phyloP scores from a whole-genome alignment of 164 flowering plant genomes.

The Taxillus chinensis region DNA sequence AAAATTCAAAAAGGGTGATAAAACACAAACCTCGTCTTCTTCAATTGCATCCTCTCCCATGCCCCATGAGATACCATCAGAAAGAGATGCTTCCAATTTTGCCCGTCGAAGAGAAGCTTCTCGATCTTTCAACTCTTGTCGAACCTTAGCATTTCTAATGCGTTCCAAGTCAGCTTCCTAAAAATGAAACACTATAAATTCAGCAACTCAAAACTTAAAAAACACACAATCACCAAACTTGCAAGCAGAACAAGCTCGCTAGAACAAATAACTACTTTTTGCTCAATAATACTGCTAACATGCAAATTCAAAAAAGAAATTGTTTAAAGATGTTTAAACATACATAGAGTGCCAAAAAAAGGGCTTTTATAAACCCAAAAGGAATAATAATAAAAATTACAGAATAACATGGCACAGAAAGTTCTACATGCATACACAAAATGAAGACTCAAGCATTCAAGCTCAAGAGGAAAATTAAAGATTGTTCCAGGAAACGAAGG shows the following conservation, averaged over 20 bases:
- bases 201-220: neutral
- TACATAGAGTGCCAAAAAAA: neutral
- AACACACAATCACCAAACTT: neutral
- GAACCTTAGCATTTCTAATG: conserved; percentile 39
- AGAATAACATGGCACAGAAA: no score
- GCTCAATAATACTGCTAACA: neutral
- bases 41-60: conserved; percentile 93
- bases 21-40: conserved; percentile 67
- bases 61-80: conserved; percentile 96
- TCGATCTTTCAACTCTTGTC: conserved; percentile 49
- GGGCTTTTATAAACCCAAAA: no score
- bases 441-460: no score
- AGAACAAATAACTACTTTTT: no score
- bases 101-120: conserved; percentile 92
- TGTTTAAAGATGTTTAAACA: neutral
- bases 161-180: conserved; percentile 62
- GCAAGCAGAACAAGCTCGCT: no score
- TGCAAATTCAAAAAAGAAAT: neutral
- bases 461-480: no score
- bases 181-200: conserved; percentile 4
- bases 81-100: conserved; percentile 59
- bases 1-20: neutral
- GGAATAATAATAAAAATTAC: no score
- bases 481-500: no score
- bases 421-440: no score